Base-by-base conservation (phyloP, 768 basidiomycete genomes). In the Lyophyllum semitale region DNA sequence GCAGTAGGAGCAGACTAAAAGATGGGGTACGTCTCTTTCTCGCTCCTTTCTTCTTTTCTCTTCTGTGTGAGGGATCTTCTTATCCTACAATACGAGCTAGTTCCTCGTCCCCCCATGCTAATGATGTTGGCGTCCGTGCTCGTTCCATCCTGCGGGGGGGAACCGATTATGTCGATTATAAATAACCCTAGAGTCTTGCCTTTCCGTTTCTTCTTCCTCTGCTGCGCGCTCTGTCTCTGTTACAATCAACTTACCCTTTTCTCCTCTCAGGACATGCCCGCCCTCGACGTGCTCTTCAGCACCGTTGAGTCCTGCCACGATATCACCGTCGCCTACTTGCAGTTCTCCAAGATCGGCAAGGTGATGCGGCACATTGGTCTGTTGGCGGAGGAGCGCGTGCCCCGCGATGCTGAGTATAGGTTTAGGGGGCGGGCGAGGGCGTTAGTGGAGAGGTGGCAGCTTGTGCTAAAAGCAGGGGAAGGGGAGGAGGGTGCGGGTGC, bases 351-450 rank as follows among this genome's bases (percentile, higher is more conserved):
- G 70, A 85, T 88, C 59, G 82, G 80, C 68, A 85, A 86, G 74
- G 89, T 92, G 30, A 89, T 92, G 87, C 85, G 88, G 61, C 88
- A 89, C 70, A 88, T 92, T 61, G 73, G 83, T 27, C 72, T 77
- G 6, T 74, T 88, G 4, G 48, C 66, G 9, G 65, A 70, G 20
- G 71, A 74, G 18, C 76, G 71, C 56, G 78, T 91, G 25, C 86
- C 88, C 3, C 70, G 80, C 32, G 84, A 88, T 62, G 80, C 44
- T 1, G 65, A 73, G 43, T 73, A 81, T 73, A 75, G 82, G 57
- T 85, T 91, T 74, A 80, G 79, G 43, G 79, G 82, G 15, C 82
- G 88, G 25, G 84, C 86, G 3, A 74, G 78, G 61, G 79, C 78
- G 25, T 73, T 91, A 13, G 83, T 91, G 52, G 77, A 83, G 57